These are phyloP conservation scores for Globisporangium lucens DNA, from an alignment of 352 stramenopile genomes.

Conservation along the genomic window DNA sequence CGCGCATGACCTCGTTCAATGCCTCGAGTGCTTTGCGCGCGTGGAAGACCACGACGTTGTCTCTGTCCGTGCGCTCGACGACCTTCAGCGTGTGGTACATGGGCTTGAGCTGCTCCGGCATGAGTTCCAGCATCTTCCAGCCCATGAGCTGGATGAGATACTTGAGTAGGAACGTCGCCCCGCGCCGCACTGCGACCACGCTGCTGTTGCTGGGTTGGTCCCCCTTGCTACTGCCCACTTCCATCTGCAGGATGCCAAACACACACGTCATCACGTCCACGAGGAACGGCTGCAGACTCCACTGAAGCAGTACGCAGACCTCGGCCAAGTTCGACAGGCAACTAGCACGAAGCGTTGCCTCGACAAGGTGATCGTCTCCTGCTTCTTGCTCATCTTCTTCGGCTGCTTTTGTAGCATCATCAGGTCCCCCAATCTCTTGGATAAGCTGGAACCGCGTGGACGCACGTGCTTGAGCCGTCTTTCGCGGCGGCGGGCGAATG, in stretches of 20 bases:
- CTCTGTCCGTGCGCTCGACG: constrained; percentile 53
- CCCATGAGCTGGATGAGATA: constrained; percentile 77
- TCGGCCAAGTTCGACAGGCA: constrained; percentile 88
- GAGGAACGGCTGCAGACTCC: constrained; percentile 66
- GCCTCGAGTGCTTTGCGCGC: constrained; percentile 44
- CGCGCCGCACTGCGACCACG: constrained; percentile 62
- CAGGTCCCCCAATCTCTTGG: constrained; percentile 35
- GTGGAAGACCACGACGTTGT: constrained; percentile 70
- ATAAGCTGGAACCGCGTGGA: constrained; percentile 45
- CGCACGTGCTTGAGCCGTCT: not conserved
- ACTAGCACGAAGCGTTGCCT: constrained; percentile 71
- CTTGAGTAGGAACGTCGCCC: constrained; percentile 73
- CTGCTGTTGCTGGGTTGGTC: constrained; percentile 14
- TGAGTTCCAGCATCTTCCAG: constrained; percentile 68
- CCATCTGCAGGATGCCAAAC: constrained; percentile 75
- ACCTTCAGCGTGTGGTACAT: constrained; percentile 80
- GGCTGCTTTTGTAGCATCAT: not conserved
- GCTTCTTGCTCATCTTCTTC: not conserved
- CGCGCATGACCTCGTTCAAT: constrained; percentile 65
- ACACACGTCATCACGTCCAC: constrained; percentile 75
- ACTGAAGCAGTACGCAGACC: constrained; percentile 70
- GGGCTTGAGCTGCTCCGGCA: constrained; percentile 64
- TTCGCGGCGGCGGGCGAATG: constrained; percentile 40
- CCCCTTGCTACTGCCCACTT: constrained; percentile 23
- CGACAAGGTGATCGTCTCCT: constrained; percentile 29